Percentiles rank a stretch among this genome's conserved stretches.
These are phyloP conservation scores for Calonectria pauciramosa DNA, from an alignment of 2,329 filamentous ascomycete species.

Conservation along the genomic window DNA sequence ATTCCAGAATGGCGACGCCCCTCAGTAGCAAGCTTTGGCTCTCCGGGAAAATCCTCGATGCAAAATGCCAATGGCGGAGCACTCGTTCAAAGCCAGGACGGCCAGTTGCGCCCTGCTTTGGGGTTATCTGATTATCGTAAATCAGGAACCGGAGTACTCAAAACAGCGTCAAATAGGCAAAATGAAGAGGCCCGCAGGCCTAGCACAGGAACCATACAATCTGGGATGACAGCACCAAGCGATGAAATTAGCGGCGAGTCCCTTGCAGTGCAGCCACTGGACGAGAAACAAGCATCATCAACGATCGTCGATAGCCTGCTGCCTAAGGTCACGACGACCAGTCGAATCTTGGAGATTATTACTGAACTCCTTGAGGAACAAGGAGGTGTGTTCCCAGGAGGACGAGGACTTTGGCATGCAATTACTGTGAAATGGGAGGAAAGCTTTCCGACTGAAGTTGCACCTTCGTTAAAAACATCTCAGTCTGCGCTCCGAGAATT, in stretches of 20 bases:
- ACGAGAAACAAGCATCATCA: conserved; percentile 23
- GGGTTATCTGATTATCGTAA: conserved; percentile 29
- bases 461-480: conserved; percentile 57
- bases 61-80: conserved; percentile 33
- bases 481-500: conserved; percentile 56
- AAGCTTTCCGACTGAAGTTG: conserved; percentile 54
- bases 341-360: conserved; percentile 44
- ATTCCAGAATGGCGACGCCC: conserved; percentile 44
- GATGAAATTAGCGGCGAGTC: conserved; percentile 3
- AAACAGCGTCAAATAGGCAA: conserved; percentile 27
- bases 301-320: conserved; percentile 31
- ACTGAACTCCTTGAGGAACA: conserved; percentile 47
- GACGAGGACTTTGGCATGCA: conserved; percentile 63
- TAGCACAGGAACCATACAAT: background rate
- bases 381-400: conserved; percentile 65
- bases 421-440: conserved; percentile 60
- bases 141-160: conserved; percentile 26
- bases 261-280: background rate
- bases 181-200: conserved; percentile 19
- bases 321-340: conserved; percentile 30
- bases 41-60: conserved; percentile 24
- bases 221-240: background rate
- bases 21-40: conserved; percentile 35
- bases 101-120: conserved; percentile 40
- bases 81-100: conserved; percentile 38